These are phyloP conservation scores for Podospora didyma DNA, from an alignment of 495 filamentous ascomycete species.

Conservation along the genomic window DNA sequence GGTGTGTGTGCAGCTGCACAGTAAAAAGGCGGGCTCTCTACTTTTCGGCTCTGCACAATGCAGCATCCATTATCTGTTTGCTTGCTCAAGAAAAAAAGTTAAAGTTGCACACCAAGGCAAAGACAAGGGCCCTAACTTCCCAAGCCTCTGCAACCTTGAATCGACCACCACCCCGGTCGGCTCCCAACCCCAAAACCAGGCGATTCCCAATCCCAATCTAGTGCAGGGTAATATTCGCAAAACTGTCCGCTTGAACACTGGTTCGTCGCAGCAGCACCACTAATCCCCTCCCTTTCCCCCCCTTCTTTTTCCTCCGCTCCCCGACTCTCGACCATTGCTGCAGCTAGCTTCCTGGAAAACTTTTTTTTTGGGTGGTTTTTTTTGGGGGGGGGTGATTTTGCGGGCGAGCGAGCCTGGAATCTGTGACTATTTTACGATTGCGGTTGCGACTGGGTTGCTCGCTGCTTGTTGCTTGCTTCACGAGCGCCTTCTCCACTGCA, in stretches of 20 bases:
- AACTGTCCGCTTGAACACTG: conserved; percentile 19
- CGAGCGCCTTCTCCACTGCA: too few species aligned
- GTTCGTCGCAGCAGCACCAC: conserved; percentile 12
- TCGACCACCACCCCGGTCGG: conserved; percentile 5
- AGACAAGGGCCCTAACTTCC: too few species aligned
- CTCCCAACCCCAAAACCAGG: not conserved
- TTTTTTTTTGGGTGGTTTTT: too few species aligned
- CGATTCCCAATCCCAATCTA: conserved; percentile 18
- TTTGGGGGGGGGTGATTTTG: too few species aligned
- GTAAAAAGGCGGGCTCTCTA: too few species aligned
- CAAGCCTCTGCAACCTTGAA: conserved; percentile 17
- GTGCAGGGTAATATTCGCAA: conserved; percentile 26
- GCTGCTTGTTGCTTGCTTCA: too few species aligned
- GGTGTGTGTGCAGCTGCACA: too few species aligned
- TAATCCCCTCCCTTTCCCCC: conserved; percentile 7
- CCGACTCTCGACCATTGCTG: not conserved
- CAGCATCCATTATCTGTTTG: too few species aligned
- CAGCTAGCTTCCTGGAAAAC: conserved; percentile 1
- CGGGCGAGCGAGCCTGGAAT: not conserved
- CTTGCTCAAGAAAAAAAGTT: too few species aligned
- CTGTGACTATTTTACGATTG: conserved; percentile 1
- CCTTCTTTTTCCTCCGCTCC: not conserved
- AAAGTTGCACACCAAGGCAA: too few species aligned
- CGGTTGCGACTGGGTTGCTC: not conserved
- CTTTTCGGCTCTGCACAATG: too few species aligned